Evolutionary conservation across 805 yeast genomes (phyloP).

Genomic region (Kazachstania bromeliacearum): DNA sequence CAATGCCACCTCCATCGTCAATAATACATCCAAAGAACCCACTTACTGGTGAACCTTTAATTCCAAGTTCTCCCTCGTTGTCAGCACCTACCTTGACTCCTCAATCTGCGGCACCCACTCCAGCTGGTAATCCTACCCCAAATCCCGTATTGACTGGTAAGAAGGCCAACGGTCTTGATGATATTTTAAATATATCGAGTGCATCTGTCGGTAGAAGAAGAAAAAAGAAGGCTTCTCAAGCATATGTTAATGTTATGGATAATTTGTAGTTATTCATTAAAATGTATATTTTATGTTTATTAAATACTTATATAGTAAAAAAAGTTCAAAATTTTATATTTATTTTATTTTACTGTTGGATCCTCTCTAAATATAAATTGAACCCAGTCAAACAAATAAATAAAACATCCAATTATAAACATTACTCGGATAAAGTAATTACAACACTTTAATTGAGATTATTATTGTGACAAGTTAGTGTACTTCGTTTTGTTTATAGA

Average conservation of each 20-base stretch:
- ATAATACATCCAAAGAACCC: slow-evolving; percentile 28
- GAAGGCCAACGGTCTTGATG: slow-evolving; percentile 38
- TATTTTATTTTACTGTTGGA: neutral
- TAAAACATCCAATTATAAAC: too few species aligned
- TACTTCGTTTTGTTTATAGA: neutral
- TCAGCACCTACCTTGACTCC: slow-evolving; percentile 13
- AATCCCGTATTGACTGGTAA: slow-evolving; percentile 23
- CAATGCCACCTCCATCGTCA: slow-evolving; percentile 4
- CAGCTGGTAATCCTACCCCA: slow-evolving; percentile 11
- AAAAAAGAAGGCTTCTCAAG: slow-evolving; percentile 40
- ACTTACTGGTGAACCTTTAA: slow-evolving; percentile 27
- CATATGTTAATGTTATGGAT: slow-evolving; percentile 61
- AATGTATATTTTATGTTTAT: too few species aligned
- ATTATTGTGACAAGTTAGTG: neutral
- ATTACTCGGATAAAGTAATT: too few species aligned
- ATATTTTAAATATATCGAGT: slow-evolving; percentile 32
- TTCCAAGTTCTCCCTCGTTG: slow-evolving; percentile 4
- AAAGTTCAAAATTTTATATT: neutral
- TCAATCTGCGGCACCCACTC: slow-evolving; percentile 8
- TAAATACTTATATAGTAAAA: neutral
- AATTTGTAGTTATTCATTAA: slow-evolving; percentile 6
- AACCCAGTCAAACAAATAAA: too few species aligned
- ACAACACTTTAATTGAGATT: too few species aligned
- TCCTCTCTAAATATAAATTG: neutral
- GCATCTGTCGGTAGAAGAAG: slow-evolving; percentile 27